phyloP scores from a whole-genome alignment of 148 eudicot species.

The Heliosperma pusillum region DNA sequence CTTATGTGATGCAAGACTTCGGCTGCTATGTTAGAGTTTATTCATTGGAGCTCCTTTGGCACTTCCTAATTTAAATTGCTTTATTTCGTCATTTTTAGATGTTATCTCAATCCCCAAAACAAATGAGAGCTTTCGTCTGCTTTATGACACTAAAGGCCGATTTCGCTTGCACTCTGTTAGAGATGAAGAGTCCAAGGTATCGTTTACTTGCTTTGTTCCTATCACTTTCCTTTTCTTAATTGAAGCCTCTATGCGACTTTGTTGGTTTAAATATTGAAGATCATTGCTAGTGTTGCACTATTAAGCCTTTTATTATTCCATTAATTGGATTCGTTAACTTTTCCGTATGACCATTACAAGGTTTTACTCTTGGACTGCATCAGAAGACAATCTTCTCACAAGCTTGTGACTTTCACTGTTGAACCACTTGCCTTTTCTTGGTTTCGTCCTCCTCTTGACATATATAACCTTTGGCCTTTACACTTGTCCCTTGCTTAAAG shows the following conservation, averaged over 20 bases:
- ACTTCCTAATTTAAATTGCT: not conserved
- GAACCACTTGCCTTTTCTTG: too few species aligned
- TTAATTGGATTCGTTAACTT: too few species aligned
- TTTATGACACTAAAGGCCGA: slow-evolving; percentile 57
- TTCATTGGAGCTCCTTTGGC: not conserved
- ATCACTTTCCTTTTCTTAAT: not conserved
- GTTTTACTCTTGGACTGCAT: too few species aligned
- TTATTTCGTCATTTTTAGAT: slow-evolving; percentile 27
- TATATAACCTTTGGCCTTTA: too few species aligned
- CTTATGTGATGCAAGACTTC: too few species aligned
- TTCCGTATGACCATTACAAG: too few species aligned
- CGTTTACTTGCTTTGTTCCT: not conserved
- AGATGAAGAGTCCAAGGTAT: slow-evolving; percentile 57
- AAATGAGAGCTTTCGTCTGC: slow-evolving; percentile 52
- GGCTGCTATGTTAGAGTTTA: too few species aligned
- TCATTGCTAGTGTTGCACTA: not conserved
- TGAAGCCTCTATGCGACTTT: not conserved
- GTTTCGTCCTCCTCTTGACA: too few species aligned
- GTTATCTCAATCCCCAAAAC: slow-evolving; percentile 58
- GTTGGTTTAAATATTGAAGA: not conserved
- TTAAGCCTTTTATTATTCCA: too few species aligned
- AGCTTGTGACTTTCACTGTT: too few species aligned
- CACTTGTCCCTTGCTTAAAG: too few species aligned
- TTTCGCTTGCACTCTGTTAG: slow-evolving; percentile 51
- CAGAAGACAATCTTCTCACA: too few species aligned